Evolutionary conservation across 2,329 filamentous ascomycete species (phyloP).

Genomic region (Fusarium illudens): DNA sequence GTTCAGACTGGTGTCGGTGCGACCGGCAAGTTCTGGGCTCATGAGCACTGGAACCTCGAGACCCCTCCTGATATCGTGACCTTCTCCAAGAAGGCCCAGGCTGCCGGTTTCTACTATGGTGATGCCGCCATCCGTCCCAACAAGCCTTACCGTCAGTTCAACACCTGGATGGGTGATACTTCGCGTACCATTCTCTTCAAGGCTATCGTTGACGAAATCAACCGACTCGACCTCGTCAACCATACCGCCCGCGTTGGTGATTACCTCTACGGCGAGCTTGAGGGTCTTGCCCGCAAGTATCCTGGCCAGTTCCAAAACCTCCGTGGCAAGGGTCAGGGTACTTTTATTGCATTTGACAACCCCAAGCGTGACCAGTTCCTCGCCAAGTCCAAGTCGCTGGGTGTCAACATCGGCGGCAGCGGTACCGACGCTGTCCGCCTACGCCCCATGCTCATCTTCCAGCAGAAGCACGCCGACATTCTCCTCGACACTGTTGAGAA

Average conservation of each 20-base stretch:
- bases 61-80: slow-evolving; percentile 91
- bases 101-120: slow-evolving; percentile 90
- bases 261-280: slow-evolving; percentile 78
- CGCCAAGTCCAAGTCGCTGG: slow-evolving; percentile 77
- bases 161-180: slow-evolving; percentile 97
- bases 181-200: slow-evolving; percentile 85
- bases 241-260: slow-evolving; percentile 80
- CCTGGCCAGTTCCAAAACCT: slow-evolving; percentile 84
- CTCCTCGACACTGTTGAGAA: slow-evolving; percentile 82
- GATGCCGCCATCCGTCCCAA: slow-evolving; percentile 83
- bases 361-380: slow-evolving; percentile 82
- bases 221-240: slow-evolving; percentile 78
- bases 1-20: slow-evolving; percentile 94
- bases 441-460: slow-evolving; percentile 90
- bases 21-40: slow-evolving; percentile 95
- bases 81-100: slow-evolving; percentile 95
- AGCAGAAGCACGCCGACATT: slow-evolving; percentile 89
- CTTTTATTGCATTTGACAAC: slow-evolving; percentile 92
- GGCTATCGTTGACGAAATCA: slow-evolving; percentile 83
- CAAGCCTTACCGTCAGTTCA: slow-evolving; percentile 95
- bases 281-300: slow-evolving; percentile 72
- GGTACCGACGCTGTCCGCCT: slow-evolving; percentile 79
- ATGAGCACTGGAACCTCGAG: slow-evolving; percentile 89
- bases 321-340: slow-evolving; percentile 86
- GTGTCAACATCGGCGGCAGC: slow-evolving; percentile 87